phyloP scores from a whole-genome alignment of 306 rosid species.

The Cicer arietinum region DNA sequence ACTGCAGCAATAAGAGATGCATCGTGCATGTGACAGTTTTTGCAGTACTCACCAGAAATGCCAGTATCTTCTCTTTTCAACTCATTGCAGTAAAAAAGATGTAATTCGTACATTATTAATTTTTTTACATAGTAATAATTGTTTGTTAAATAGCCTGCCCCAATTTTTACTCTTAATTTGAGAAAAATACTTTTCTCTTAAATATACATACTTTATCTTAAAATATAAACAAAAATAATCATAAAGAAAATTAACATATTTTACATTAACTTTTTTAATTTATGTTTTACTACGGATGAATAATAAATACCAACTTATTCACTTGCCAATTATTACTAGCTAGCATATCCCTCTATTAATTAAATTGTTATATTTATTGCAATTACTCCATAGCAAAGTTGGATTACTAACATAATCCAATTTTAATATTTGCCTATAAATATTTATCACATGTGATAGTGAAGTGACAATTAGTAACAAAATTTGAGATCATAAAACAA shows the following conservation, averaged over 20 bases:
- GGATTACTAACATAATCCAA: too few relatives aligned
- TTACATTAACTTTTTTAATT: too few relatives aligned
- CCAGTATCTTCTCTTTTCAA: conserved; percentile 52
- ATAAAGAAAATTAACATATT: too few relatives aligned
- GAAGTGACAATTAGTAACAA: conserved; percentile 10
- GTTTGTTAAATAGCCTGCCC: conserved; percentile 44
- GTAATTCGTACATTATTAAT: conserved; percentile 32
- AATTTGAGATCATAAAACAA: conserved; percentile 28
- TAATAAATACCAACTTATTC: conserved; percentile 21
- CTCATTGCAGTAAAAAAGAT: conserved; percentile 42
- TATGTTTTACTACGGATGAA: too few relatives aligned
- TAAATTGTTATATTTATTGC: too few relatives aligned
- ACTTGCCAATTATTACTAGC: neutral
- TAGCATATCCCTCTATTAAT: too few relatives aligned
- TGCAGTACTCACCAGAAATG: conserved; percentile 49
- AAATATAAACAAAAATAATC: too few relatives aligned
- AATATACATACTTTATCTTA: too few relatives aligned
- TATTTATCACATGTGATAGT: neutral
- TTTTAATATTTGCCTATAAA: too few relatives aligned
- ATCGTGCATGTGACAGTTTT: conserved; percentile 53
- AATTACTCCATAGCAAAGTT: too few relatives aligned
- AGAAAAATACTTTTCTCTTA: too few relatives aligned
- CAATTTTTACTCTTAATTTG: conserved; percentile 3
- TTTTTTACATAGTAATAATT: conserved; percentile 38
- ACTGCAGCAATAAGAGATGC: conserved; percentile 55